These are phyloP conservation scores for Luffa aegyptiaca DNA, from an alignment of 306 rosid genomes.

Conservation along the genomic window DNA sequence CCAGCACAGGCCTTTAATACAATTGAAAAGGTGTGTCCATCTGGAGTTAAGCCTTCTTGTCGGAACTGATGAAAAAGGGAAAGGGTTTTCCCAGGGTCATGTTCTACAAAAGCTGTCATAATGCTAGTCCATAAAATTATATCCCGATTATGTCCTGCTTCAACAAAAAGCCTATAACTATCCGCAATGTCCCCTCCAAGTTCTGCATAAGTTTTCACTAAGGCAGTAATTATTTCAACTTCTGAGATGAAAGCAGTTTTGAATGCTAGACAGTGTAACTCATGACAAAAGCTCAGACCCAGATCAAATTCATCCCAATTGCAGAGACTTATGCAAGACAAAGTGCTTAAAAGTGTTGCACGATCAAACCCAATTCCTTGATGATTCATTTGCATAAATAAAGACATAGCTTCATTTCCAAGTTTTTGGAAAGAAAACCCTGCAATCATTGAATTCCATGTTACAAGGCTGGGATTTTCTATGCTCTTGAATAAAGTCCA, in stretches of 20 bases:
- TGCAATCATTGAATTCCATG: constrained; percentile 91
- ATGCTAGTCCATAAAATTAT: constrained; percentile 81
- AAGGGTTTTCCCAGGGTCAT: constrained; percentile 60
- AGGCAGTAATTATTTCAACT: constrained; percentile 60
- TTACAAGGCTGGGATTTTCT: constrained; percentile 42
- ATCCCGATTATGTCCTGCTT: constrained; percentile 43
- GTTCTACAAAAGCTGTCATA: constrained; percentile 51
- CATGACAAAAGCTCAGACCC: constrained; percentile 35
- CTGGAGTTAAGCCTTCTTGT: constrained; percentile 42
- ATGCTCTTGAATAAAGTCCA: constrained; percentile 56
- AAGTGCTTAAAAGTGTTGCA: constrained; percentile 48
- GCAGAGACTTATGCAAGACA: constrained; percentile 43
- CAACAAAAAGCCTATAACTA: constrained; percentile 59
- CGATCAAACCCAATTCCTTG: constrained; percentile 56
- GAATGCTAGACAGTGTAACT: constrained; percentile 54
- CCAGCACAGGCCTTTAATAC: constrained; percentile 72
- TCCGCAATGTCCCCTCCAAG: constrained; percentile 46
- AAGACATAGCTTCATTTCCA: constrained; percentile 37
- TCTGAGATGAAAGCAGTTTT: constrained; percentile 47
- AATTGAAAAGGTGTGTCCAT: constrained; percentile 64
- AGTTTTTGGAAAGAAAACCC: constrained; percentile 57
- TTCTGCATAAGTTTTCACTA: constrained; percentile 57
- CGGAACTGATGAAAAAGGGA: constrained; percentile 51
- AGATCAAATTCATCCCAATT: constrained; percentile 11
- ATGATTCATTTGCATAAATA: constrained; percentile 48